A percentile compares a stretch with the other conserved stretches of the same genome.
phyloP scores from a whole-genome alignment of 2,329 filamentous ascomycete genomes.

The Fusarium tupiense region DNA sequence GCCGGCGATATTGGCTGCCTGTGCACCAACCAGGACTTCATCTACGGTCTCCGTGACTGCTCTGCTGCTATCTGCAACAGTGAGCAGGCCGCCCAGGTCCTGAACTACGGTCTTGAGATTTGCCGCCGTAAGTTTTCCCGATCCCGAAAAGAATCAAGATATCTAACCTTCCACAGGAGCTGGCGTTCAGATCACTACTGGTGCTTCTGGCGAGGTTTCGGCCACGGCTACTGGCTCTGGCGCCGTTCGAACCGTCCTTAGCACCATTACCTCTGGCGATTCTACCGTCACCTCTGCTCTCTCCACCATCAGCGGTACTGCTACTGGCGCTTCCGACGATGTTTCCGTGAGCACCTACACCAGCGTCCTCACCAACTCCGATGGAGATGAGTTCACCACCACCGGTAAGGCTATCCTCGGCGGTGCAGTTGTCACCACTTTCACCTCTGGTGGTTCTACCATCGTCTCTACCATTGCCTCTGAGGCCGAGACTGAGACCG shows the following conservation, averaged over 20 bases:
- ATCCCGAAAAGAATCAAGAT: not conserved
- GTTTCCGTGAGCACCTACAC: conserved; percentile 43
- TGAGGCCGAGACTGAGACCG: conserved; percentile 13
- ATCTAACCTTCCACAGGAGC: conserved; percentile 42
- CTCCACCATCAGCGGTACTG: conserved; percentile 47
- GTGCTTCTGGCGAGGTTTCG: conserved; percentile 33
- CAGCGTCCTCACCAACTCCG: conserved; percentile 40
- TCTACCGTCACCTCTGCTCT: conserved; percentile 49
- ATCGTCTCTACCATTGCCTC: conserved; percentile 31
- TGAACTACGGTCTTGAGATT: conserved; percentile 52
- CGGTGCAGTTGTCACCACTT: conserved; percentile 32
- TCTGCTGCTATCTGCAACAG: conserved; percentile 54
- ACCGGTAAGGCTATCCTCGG: conserved; percentile 30
- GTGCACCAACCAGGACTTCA: conserved; percentile 58
- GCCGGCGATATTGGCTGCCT: conserved; percentile 56
- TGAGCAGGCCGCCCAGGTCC: conserved; percentile 48
- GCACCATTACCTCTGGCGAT: conserved; percentile 49
- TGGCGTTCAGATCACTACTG: conserved; percentile 50
- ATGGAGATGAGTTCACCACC: conserved; percentile 31
- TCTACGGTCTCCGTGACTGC: conserved; percentile 63
- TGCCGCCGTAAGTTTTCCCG: conserved; percentile 51
- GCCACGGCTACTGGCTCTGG: conserved; percentile 32
- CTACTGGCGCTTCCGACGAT: conserved; percentile 22
- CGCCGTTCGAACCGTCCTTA: conserved; percentile 51
- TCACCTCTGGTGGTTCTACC: conserved; percentile 31